phyloP scores from a whole-genome alignment of 257 asterid species.

The Nicotiana undulata region DNA sequence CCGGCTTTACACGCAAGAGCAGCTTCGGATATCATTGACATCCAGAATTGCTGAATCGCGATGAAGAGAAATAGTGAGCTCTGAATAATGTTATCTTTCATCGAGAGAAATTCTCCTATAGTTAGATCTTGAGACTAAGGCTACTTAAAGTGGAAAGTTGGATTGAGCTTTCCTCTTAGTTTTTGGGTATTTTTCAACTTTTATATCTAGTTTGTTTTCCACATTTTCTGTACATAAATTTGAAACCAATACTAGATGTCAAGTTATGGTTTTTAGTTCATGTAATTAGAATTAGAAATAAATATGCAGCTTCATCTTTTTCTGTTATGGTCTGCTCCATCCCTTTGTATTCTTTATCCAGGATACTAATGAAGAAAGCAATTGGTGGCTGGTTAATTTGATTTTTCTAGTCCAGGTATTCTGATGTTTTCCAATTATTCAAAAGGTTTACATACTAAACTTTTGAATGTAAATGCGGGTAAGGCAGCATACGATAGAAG shows the following conservation, averaged over 20 bases:
- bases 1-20: slow-evolving; percentile 53
- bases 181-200: background rate
- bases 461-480: too few species aligned
- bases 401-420: background rate
- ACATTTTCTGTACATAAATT: slow-evolving; percentile 8
- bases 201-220: background rate
- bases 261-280: background rate
- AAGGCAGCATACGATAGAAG: too few species aligned
- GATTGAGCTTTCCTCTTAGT: slow-evolving; percentile 7
- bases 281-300: background rate
- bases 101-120: background rate
- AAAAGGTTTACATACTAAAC: too few species aligned
- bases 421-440: too few species aligned
- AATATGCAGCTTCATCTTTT: background rate
- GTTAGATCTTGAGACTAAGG: background rate
- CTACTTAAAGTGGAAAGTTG: slow-evolving; percentile 5
- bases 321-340: background rate
- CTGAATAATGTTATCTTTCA: slow-evolving; percentile 4
- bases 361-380: background rate
- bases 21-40: slow-evolving; percentile 56
- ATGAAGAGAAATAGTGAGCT: slow-evolving; percentile 7
- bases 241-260: slow-evolving; percentile 7
- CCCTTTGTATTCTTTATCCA: background rate
- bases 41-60: slow-evolving; percentile 40
- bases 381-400: background rate